Base-by-base conservation (phyloP, 371 early-diverging fungal species). In the Rhizopus sp. region DNA sequence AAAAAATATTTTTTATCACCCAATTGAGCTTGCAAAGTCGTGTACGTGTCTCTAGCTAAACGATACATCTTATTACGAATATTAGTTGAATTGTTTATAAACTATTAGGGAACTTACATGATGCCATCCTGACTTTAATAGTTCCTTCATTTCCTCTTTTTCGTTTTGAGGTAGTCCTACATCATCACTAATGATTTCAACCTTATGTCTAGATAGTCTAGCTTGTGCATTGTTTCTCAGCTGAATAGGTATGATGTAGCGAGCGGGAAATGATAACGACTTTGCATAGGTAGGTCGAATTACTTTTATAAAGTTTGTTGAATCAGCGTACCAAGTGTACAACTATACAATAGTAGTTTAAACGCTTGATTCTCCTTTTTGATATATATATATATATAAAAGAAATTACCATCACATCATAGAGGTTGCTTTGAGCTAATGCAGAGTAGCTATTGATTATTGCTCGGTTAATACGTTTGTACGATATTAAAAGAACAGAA, bases 301-400 rank as follows among this genome's bases (percentile, higher is more conserved):
- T 9, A 63, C 64, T 37, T 84, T 79, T 16, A 77, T 69, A 71
- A 84, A 90, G 70, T 90, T 89, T 42, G 88, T 86, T 12, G 77
- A 65, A 58, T 88, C 89, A 5, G 82, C 73, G 59, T 85, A 87
- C 89, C 88, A 88, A 31, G 83, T 83, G 55, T 78, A 90, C 3
- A 84, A 47, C 84, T 84, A 51, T 2, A 53, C 5, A 50, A 49
- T 5, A 33, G 38, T 45, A 47, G 31, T 58, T 17, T 23, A 30
- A 59, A 48, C 31, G n/a, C 35, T 5, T 47, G 3, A 52, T 17
- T 47, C 13, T 39, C n/a, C 46, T 0, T 35, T 46, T 15, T 35
- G 30, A 23, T 15, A 23, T 33, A n/a, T n/a, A n/a, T n/a, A n/a
- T n/a, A n/a, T n/a, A n/a, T n/a, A 16, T 23, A 3, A 8, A 41